Base-by-base conservation (phyloP, 1,284 basidiomycete genomes). In the Xanthoconium separans region DNA sequence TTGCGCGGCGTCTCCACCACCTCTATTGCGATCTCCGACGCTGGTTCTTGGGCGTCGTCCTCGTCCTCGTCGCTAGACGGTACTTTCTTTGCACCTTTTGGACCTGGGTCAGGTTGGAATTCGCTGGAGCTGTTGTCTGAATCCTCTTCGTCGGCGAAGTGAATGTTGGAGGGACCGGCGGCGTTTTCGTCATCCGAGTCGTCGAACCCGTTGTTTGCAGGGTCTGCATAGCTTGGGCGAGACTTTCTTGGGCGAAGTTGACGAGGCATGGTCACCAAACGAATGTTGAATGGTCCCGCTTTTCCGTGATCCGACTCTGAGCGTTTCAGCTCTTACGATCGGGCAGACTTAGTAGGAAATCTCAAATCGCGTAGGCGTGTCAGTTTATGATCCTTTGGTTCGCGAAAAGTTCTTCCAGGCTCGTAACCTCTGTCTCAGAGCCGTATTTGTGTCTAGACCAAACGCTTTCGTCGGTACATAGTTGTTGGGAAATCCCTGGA, bases 71-170 rank as follows among this genome's bases (percentile, higher is more conserved):
- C 62, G 46, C 47, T 52, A 24, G 61, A 64, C 15, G 59, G 43
- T 6, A 39, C 45, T n/a, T 40, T 45, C 16, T 55, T 47, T 24
- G 58, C 24, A 8, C 43, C 36, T 9, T n/a, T n/a, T 2, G 46
- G 46, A 30, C 11, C 34, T 24, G 61, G 45, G 34, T 60, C 57
- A 2, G 71, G 75, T 36, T 76, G 75, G 55, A 82, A 82, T 57
- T 81, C 81, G 56, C 76, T 76, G 3, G 62, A 70, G 43, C 66
- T 71, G 47, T 62, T 65, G 11, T 16, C 33, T 16, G 16, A 16
- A n/a, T 13, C 44, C 12, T 54, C 65, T 5, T 71, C 66, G 29
- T 71, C 65, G n/a, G 58, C 54, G 8, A 43, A 47, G 8, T 47
- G 52, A 9, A 33, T 22, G 15, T 44, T 62, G 0, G 72, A 68